These are phyloP conservation scores for Zymoseptoria tritici DNA, from an alignment of 2,329 filamentous ascomycete genomes.

Conservation along the genomic window DNA sequence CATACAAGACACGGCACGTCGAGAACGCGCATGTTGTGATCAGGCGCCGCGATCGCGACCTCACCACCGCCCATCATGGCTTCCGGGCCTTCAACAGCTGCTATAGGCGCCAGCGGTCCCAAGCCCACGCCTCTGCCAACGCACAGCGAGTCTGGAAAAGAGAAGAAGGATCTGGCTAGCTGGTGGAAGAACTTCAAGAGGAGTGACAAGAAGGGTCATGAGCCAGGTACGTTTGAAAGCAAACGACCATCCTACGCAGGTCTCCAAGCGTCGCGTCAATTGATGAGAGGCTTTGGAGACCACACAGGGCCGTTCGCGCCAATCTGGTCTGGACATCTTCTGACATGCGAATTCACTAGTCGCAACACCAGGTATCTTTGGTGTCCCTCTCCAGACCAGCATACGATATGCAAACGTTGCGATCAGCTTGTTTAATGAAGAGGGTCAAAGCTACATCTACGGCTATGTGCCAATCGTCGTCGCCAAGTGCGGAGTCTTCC, in stretches of 20 bases:
- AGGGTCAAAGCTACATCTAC: constrained; percentile 94
- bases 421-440: constrained; percentile 87
- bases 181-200: constrained; percentile 97
- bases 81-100: constrained; percentile 34
- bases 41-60: constrained; percentile 13
- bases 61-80: constrained; percentile 32
- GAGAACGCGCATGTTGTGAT: neutral
- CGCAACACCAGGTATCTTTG: constrained; percentile 72
- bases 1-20: neutral
- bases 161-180: constrained; percentile 79
- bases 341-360: constrained; percentile 11
- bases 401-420: constrained; percentile 97
- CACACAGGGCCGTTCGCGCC: neutral
- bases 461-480: constrained; percentile 98
- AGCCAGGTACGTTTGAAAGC: constrained; percentile 50
- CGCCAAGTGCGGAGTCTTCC: constrained; percentile 91
- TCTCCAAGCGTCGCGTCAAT: neutral
- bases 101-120: constrained; percentile 38
- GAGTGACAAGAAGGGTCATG: constrained; percentile 54
- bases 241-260: neutral
- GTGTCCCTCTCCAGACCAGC: constrained; percentile 83
- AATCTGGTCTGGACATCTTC: constrained; percentile 1
- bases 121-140: constrained; percentile 37
- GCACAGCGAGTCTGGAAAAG: constrained; percentile 62
- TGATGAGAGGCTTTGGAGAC: neutral